These are phyloP conservation scores for Albugo laibachii DNA, from an alignment of 352 stramenopile species.

Conservation along the genomic window DNA sequence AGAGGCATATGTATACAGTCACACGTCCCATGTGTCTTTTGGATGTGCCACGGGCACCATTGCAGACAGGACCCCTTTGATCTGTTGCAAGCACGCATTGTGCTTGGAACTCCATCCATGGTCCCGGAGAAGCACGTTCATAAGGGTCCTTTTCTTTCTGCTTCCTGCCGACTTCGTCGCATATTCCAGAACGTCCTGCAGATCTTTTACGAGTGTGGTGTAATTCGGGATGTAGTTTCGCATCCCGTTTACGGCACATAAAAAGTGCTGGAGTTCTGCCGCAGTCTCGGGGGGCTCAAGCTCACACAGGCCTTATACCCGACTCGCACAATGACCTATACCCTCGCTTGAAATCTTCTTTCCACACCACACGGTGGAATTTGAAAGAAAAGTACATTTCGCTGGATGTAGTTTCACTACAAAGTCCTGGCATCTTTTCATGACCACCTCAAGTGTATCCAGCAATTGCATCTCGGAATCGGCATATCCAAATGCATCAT, in stretches of 20 bases:
- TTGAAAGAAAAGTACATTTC: neutral
- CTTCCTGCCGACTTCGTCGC: neutral
- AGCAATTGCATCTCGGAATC: neutral
- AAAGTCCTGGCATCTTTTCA: neutral
- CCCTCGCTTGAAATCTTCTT: neutral
- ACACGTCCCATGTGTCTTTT: slow-evolving; percentile 1
- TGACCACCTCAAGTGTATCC: neutral
- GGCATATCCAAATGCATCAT: neutral
- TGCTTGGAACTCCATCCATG: slow-evolving; percentile 3
- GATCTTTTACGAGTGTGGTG: slow-evolving; percentile 2
- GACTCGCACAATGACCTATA: slow-evolving; percentile 1
- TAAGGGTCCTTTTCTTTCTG: slow-evolving; percentile 4
- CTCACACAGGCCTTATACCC: slow-evolving; percentile 1
- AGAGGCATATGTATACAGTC: slow-evolving; percentile 11
- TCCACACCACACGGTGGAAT: neutral
- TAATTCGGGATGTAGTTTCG: slow-evolving; percentile 11
- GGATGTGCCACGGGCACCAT: slow-evolving; percentile 11
- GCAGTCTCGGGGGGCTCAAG: neutral
- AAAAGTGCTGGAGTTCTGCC: slow-evolving; percentile 13
- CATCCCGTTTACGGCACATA: slow-evolving; percentile 17
- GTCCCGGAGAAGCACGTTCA: slow-evolving; percentile 1
- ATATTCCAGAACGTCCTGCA: slow-evolving; percentile 2
- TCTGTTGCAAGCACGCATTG: neutral
- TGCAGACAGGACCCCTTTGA: slow-evolving; percentile 2
- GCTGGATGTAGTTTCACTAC: neutral